Evolutionary conservation across 176 grass and related monocot genomes (phyloP).

Genomic region (Aegilops speltoides): DNA sequence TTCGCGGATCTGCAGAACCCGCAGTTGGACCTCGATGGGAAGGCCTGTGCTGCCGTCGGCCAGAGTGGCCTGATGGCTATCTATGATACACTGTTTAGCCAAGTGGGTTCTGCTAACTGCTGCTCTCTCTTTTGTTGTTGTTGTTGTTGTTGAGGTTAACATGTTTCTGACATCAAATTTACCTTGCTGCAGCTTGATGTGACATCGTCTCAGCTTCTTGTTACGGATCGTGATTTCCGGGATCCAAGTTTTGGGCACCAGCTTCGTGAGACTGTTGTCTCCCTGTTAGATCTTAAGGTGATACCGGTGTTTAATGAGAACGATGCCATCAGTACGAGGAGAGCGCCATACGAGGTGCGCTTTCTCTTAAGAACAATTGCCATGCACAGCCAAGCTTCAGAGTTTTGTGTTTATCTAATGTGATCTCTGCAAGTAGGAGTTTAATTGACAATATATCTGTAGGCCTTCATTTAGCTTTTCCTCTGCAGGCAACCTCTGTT

Average conservation of each 20-base stretch:
- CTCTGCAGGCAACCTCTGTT: background rate
- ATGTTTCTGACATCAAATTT: background rate
- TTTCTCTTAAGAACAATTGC: slow-evolving; percentile 4
- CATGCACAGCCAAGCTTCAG: background rate
- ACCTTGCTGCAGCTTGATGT: slow-evolving; percentile 76
- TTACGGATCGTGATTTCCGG: slow-evolving; percentile 89
- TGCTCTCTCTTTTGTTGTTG: background rate
- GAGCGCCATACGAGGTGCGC: slow-evolving; percentile 70
- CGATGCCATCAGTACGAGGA: slow-evolving; percentile 94
- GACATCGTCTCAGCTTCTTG: slow-evolving; percentile 92
- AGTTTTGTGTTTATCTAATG: background rate
- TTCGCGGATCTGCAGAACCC: slow-evolving; percentile 95
- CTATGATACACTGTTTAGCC: slow-evolving; percentile 86
- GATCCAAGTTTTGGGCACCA: slow-evolving; percentile 76
- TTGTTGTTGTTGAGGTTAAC: background rate
- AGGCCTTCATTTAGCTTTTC: background rate
- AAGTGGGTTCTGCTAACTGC: slow-evolving; percentile 41
- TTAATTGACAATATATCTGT: background rate
- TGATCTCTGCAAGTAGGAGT: background rate
- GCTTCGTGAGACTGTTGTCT: slow-evolving; percentile 71
- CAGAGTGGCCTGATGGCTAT: slow-evolving; percentile 96
- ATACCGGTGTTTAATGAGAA: slow-evolving; percentile 97
- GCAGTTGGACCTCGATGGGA: slow-evolving; percentile 74
- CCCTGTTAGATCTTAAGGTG: slow-evolving; percentile 66
- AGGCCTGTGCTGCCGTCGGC: slow-evolving; percentile 88